A percentile compares a stretch with the other conserved stretches of the same genome.
Conservation (phyloP, 2,329 filamentous ascomycete genomes). For the Furcasterigmium sp. region DNA sequence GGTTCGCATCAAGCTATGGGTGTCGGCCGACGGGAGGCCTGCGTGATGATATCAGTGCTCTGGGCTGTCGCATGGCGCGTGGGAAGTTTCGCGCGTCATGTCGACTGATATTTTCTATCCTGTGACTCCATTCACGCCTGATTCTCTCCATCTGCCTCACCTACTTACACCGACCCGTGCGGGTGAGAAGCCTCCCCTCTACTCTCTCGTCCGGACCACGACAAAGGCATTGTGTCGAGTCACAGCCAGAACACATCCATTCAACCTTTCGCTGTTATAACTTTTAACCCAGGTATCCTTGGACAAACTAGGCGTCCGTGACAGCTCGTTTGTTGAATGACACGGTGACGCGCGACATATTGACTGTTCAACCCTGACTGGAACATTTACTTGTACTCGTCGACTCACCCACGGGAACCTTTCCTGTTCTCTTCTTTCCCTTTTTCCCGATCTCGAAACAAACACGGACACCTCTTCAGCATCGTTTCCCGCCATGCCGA, state of each 20-base stretch:
- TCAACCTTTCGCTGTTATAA: neutral
- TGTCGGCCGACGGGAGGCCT: neutral
- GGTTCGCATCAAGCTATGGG: neutral
- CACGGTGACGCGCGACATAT: no score
- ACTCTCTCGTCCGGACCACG: neutral
- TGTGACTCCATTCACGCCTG: no score
- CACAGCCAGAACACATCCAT: neutral
- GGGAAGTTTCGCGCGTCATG: neutral
- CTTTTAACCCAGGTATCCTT: no score
- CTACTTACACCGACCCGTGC: neutral
- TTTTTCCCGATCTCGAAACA: neutral
- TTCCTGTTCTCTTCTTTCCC: neutral
- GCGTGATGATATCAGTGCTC: conserved; percentile 4
- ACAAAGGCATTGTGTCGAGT: no score
- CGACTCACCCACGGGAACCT: no score
- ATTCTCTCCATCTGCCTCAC: neutral
- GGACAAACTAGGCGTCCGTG: no score
- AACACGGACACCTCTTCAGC: neutral
- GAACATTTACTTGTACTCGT: no score
- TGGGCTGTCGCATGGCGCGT: neutral
- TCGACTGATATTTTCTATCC: conserved; percentile 1
- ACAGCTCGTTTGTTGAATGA: neutral
- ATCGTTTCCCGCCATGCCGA: conserved; percentile 19
- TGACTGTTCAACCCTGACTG: no score
- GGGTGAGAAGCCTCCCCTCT: neutral